phyloP scores from a whole-genome alignment of 2,329 filamentous ascomycete genomes.

The Fusarium camptoceras region DNA sequence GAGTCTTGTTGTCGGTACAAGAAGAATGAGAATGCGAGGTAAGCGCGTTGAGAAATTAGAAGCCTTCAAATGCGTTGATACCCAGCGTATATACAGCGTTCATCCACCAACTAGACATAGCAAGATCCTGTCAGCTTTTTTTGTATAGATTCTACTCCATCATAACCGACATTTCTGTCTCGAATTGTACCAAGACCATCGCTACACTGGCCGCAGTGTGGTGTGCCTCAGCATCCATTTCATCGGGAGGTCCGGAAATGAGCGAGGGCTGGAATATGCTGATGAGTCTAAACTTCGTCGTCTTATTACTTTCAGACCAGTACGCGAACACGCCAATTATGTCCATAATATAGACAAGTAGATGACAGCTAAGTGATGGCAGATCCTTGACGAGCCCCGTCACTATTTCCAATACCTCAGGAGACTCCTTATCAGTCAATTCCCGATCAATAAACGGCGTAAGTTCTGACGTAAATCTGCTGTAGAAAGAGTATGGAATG shows the following conservation, averaged over 20 bases:
- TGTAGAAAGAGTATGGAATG: background rate
- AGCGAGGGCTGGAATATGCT: background rate
- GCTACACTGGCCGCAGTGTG: background rate
- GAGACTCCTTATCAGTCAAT: background rate
- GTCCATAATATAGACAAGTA: background rate
- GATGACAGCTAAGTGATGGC: background rate
- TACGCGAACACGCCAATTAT: background rate
- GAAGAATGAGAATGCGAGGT: background rate
- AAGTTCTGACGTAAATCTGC: background rate
- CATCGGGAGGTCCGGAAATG: background rate
- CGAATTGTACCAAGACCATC: background rate
- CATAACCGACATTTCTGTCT: background rate
- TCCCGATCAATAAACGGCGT: background rate
- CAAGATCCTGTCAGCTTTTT: background rate
- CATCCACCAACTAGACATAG: background rate
- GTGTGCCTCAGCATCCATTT: background rate
- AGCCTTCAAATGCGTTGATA: background rate
- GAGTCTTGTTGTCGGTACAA: constrained; percentile 7
- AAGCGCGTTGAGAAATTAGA: background rate
- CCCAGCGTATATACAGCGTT: background rate
- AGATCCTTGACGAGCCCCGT: background rate
- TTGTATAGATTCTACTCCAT: background rate
- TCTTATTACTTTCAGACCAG: background rate
- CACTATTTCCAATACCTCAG: background rate
- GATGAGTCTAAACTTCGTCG: background rate